Base-by-base conservation (phyloP, 192 early-diverging fungal species). In the Backusella tuberculispora region DNA sequence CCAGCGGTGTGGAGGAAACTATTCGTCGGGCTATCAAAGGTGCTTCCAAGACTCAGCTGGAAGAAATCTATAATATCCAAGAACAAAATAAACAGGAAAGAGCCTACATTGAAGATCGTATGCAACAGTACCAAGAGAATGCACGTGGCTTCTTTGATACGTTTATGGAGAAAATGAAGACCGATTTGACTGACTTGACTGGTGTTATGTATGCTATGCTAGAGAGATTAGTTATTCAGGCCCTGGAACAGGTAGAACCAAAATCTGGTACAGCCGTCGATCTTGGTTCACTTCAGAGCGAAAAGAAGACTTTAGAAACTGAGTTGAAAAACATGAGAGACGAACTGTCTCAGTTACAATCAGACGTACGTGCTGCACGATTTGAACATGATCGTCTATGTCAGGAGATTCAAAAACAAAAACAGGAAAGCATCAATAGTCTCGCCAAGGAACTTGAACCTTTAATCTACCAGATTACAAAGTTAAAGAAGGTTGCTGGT, bases 171-270 rank as follows among this genome's bases (percentile, higher is more conserved):
- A 66, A 63, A 12, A 76, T 80, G 72, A 71, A 75, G 29, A 53
- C 50, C 1, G 75, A 80, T 50, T 41, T 80, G 9, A 71, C 76
- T 26, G 79, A 80, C 1, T 76, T 73, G 13, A 80, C 79, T 26
- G 75, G 71, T 10, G 75, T 75, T 5, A 56, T 75, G 72, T 80
- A 80, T n/a, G 73, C 71, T 40, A 80, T 80, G 79, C 56, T 76
- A 12, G 79, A 80, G 34, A 67, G 67, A 17, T 40, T 80, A 14
- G 65, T 80, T 12, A 43, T 80, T 29, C 66, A 66, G n/a, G 72
- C 79, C 4, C 19, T 80, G 4, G 71, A 80, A 24, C 79, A 80
- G n/a, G 21, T 73, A 5, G 17, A 37, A 41, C 34, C 53, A 0
- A 53, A 72, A 66, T 63, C 64, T 10, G 24, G 42, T 34, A 17